A percentile compares a stretch with the other conserved stretches of the same genome.
phyloP scores from a whole-genome alignment of 192 early-diverging fungal species.

The Gorgonomyces haynaldii region DNA sequence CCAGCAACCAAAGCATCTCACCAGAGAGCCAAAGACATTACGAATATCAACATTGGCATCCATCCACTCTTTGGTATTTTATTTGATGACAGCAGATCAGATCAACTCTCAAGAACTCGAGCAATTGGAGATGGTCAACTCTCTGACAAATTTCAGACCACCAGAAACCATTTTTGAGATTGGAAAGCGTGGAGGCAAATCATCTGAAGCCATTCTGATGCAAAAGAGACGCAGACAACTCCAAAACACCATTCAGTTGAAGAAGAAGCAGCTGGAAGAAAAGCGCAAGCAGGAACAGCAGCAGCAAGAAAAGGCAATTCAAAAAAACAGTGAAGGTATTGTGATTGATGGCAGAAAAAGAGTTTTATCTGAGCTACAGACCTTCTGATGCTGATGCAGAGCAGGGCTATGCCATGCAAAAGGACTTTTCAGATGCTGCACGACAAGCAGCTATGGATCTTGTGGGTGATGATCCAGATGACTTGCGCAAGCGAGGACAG shows the following conservation, averaged over 20 bases:
- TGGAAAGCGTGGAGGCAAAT: constrained; percentile 70
- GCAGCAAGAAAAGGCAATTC: constrained; percentile 8
- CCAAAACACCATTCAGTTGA: constrained; percentile 41
- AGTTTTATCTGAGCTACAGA: constrained; percentile 79
- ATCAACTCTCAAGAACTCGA: constrained; percentile 47
- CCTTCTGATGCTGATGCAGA: constrained; percentile 82
- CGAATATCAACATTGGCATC: constrained; percentile 51
- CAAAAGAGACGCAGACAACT: constrained; percentile 23
- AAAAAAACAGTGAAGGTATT: constrained; percentile 11
- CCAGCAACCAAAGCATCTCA: constrained; percentile 76
- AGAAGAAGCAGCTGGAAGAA: constrained; percentile 37
- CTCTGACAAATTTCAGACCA: constrained; percentile 73
- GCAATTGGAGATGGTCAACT: constrained; percentile 57
- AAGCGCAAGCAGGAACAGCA: constrained; percentile 21
- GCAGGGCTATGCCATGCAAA: constrained; percentile 52
- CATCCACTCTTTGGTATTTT: constrained; percentile 63
- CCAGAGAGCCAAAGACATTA: constrained; percentile 77
- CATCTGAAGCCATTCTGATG: constrained; percentile 48
- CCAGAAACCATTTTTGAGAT: constrained; percentile 92
- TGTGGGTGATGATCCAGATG: constrained; percentile 67
- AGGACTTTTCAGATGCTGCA: background rate
- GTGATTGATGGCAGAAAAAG: constrained; percentile 44
- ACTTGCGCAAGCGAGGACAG: constrained; percentile 33
- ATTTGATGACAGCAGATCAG: too few relatives aligned
- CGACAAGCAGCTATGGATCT: background rate